Evolutionary conservation across 768 basidiomycete species (phyloP), one percentile per base, ranked within the genome.

Genomic region (Pleurotus platypus): DNA sequence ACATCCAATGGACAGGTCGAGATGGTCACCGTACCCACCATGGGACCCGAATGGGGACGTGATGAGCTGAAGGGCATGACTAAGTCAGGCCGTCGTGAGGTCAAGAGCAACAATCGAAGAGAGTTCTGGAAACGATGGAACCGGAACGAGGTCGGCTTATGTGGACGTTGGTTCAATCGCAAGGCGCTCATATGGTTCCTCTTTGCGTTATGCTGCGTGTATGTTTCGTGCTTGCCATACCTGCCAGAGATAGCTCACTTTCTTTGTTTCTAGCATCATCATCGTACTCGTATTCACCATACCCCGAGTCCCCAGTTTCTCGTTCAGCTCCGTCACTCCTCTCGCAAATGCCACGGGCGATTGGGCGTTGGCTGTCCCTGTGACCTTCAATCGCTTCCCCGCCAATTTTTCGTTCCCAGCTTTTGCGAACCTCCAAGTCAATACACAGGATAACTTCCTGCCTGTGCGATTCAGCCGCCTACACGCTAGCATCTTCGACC

Each of bases 331-430:
- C 13, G 61, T 69, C 8, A 69, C 71, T 4, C 91, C 92, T 1
- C 79, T 94, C 48, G 64, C 67, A 11, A 68, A 72, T n/a, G 87
- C 87, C 8, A 80, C 85, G 0, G 83, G 83, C 20, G 62, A 59
- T 37, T 91, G 81, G 75, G 80, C 82, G 49, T 63, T 73, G 16
- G 78, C 81, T 5, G 73, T 90, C 46, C 79, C 83, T 1, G 78
- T 77, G 1, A 68, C 72, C 37, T 96, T 98, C 75, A 85, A 81
- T 37, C 84, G 90, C 57, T 69, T 76, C 1, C 94, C 93, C 0
- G 86, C 94, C 55, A 96, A 96, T 71, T 98, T 96, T 71, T 84
- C 88, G 37, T 98, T 98, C 78, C 82, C 89, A 2, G 91, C 86
- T 0, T 76, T 78, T 45, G 83, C 92, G 15, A 78, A 86, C 18